Evolutionary conservation across 805 yeast species (phyloP), one percentile per base, ranked within the genome.

Genomic region (Candida xyloterini): DNA sequence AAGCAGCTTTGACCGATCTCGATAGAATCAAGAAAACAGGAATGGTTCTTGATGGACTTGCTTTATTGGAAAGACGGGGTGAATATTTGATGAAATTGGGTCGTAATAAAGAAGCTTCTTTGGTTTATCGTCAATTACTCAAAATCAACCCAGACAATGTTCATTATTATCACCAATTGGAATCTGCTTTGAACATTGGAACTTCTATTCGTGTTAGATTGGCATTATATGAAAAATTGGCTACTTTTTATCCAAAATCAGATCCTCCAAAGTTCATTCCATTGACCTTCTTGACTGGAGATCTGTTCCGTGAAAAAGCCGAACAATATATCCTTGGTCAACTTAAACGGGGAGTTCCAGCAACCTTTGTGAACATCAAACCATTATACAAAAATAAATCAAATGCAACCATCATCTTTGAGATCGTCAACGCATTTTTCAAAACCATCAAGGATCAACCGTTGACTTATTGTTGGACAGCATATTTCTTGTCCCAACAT

Each of bases 61-160:
- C 82, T 10, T 70, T 78, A 40, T 56, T 76, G 50, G 95, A 89
- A 59, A 73, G 73, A 55, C 74, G 74, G 48, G 96, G 89, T 3
- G 65, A 72, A 38, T 79, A 81, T 50, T 70, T 79, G 39, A 62
- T 79, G 59, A 70, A 77, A 28, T 62, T 85, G 43, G 84, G 79
- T 8, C 65, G 69, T 30, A 54, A 57, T 10, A 67, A 76, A 39
- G 87, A 85, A 38, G 91, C 96, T 1, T 78, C 86, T 13, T 52
- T 73, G 35, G 69, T 77, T 28, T 85, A 81, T 56, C 76, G 95
- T 57, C 67, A 71, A 41, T 68, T 91, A 42, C 68, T 91, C 43
- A 78, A 84, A 57, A 79, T 96, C 56, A 91, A 91, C 59, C 95
- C 98, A 0, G 96, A 89, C 55, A 75, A 84, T 52, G 66, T 68